Evolutionary conservation across 2,329 filamentous ascomycete species (phyloP), one percentile per base, ranked within the genome.

Genomic region (Helotiales sp.): DNA sequence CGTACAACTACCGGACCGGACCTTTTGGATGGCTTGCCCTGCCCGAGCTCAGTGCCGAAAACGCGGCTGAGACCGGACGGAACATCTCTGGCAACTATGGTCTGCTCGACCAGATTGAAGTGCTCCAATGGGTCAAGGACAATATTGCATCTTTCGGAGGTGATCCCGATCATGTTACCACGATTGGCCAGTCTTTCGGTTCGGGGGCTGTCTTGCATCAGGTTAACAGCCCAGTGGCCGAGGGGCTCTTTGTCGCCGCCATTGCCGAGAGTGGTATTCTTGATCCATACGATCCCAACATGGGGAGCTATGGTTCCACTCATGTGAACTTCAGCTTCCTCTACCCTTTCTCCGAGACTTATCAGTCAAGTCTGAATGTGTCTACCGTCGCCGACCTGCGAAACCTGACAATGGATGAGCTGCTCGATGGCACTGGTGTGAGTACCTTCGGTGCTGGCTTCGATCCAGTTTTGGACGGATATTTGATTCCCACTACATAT

Each of bases 1-100:
- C 72, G 0, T 70, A 78, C 54, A 79, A 78, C 47, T 81, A 81
- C 54, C 75, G 73, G 9, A 71, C 79, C 57, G 79, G 78, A 17
- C 66, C 79, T 0, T 80, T 81, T 38, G 79, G 79, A 0, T 82
- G 81, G 61, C 66, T 81, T 4, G 75, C 76, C 1, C 73, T 76
- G 5, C 73, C 75, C 6, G 68, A 79, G 3, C 55, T 68, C 0
- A 46, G 54, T 1, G 70, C 70, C 4, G 69, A 73, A 24, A 66
- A 19, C 25, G 51, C 34, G 22, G 38, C 9, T 2, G 46, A 38
- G 17, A 34, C 70, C 9, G 63, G 68, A 5, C 67, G 70, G 5
- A 70, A 68, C 5, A 22, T 42, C 2, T 60, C 60, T 19, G 68
- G 75, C 4, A 78, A 78, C 56, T 75, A 72, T 54, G 76, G 76